Evolutionary conservation across 306 rosid species (phyloP), one percentile per base, ranked within the genome.

Genomic region (Arachis hypogaea): DNA sequence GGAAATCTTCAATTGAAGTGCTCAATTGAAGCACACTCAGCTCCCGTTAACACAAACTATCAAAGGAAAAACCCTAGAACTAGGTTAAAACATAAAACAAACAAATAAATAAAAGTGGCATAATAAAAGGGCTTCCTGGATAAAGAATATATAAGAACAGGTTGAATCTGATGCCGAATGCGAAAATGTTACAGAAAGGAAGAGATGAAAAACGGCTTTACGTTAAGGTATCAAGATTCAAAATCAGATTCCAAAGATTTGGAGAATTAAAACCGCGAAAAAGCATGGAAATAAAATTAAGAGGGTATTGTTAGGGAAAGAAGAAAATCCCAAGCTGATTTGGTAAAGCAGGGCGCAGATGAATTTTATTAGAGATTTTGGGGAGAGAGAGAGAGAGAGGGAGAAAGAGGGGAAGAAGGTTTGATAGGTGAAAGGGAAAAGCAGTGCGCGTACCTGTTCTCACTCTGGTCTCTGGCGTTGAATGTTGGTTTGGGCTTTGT

Each of bases 41-140:
- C 30, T 43, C 14, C 54, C 22, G 9, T 14, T 41, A 12, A 16
- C 30, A 38, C 10, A 38, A 46, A n/a, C 14, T 10, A 69, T 41
- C n/a, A 12, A 75, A n/a, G 22, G 18, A 38, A 61, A 73, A 73
- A 58, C 62, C 80, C 77, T 68, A 2, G 57, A 66, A 63, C 59
- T 69, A 57, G 65, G 29, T 16, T n/a, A 18, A 1, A 50, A 45
- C 6, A 6, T 45, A 7, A 7, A 8, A 2, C 1, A 11, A 3
- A 11, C 3, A 49, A 11, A 33, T 4, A 33, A 33, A 2, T 33
- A 33, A 3, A 49, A 49, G 11, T 43, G 7, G 1, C 7, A 5
- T 5, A 43, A 7, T 14, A 22, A 60, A 22, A 10, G 12, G 49
- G 69, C 45, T 65, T 55, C n/a, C 16, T 49, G 30, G 28, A 40